Base-by-base conservation (phyloP, 345 rosid genomes). In the Physaria fendleri region DNA sequence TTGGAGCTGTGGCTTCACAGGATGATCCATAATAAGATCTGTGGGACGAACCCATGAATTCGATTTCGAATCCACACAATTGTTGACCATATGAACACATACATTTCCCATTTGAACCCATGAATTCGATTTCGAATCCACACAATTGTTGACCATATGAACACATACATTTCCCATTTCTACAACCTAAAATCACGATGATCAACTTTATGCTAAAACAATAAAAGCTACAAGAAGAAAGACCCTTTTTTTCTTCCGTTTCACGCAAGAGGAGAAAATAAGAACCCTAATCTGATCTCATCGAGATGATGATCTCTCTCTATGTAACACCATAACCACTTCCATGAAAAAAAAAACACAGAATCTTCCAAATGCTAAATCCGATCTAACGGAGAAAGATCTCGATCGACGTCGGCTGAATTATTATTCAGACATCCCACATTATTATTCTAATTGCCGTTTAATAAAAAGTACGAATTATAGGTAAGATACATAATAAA, bases 101-200 rank as follows among this genome's bases (percentile, higher is more conserved):
- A 34, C 56, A 67, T 90, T 87, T 64, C 96, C 98, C 98, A 91
- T 91, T 57, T 65, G n/a, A n/a, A n/a, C n/a, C n/a, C n/a, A n/a
- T n/a, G 74, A 18, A 56, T 41, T 71, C 7, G 75, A 64, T 71
- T 71, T 30, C 43, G 67, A 16, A 61, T 29, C 84, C 40, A 77
- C 84, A 68, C 90, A 81, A 49, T 76, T 82, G 53, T 29, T 35
- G 15, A 62, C 69, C 25, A 59, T 54, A 55, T 66, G 72, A 43
- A 46, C 28, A 77, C 81, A 74, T 54, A 34, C 56, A 67, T 90
- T 87, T 64, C 96, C 98, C 98, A 91, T 91, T 57, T 65, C 37
- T 23, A 57, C 42, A 56, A 35, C 8, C 47, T 58, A 40, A 25
- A 51, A 22, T 18, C 5, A 15, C 27, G 17, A 65, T 56, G 17